Evolutionary conservation across 768 basidiomycete genomes (phyloP).

Genomic region (Hypsizygus marmoreus): DNA sequence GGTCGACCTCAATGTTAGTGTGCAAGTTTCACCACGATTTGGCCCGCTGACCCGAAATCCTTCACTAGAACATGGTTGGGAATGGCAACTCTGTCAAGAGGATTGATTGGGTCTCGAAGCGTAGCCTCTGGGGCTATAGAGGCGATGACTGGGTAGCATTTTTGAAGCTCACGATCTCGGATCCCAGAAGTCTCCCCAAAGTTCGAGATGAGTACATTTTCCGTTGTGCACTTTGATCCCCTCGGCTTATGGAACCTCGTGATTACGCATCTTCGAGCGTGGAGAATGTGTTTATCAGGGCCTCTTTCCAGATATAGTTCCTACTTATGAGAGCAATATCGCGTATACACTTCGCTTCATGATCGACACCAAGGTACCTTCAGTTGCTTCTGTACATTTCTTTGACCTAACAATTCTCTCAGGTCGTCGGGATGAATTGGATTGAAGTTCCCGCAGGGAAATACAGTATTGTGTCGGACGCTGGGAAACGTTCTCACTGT

Average conservation of each 20-base stretch:
- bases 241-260: slow-evolving; percentile 19
- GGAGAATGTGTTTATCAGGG: slow-evolving; percentile 70
- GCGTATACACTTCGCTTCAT: slow-evolving; percentile 91
- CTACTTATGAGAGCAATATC: slow-evolving; percentile 95
- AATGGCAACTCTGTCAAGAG: slow-evolving; percentile 42
- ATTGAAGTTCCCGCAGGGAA: slow-evolving; percentile 87
- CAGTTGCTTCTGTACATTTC: slow-evolving; percentile 5
- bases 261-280: slow-evolving; percentile 67
- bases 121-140: slow-evolving; percentile 84
- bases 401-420: slow-evolving; percentile 5
- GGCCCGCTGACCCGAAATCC: neutral
- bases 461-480: slow-evolving; percentile 63
- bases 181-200: slow-evolving; percentile 80
- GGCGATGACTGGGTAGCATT: slow-evolving; percentile 82
- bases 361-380: slow-evolving; percentile 88
- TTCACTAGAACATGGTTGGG: slow-evolving; percentile 32
- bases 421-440: slow-evolving; percentile 99
- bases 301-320: slow-evolving; percentile 51
- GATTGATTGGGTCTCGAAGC: slow-evolving; percentile 63
- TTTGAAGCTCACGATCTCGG: slow-evolving; percentile 77
- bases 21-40: neutral
- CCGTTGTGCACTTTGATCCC: neutral
- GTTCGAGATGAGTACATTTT: slow-evolving; percentile 78
- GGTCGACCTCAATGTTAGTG: slow-evolving; percentile 73
- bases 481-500: slow-evolving; percentile 73